Evolutionary conservation across 176 grass and related monocot genomes (phyloP).

Genomic region (Phoenix roebelenii): DNA sequence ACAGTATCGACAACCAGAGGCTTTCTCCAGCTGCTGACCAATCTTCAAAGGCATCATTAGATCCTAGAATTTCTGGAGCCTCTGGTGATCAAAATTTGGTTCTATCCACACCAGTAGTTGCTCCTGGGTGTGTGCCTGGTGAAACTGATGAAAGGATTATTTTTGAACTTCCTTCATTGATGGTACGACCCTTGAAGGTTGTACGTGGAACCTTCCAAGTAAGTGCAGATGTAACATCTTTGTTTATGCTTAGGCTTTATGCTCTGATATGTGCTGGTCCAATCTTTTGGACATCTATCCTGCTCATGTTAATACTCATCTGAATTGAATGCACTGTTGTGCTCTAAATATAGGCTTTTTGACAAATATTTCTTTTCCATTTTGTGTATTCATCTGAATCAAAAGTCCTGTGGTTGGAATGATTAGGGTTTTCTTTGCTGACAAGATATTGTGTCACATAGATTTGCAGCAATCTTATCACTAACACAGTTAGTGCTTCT

Average conservation of each 20-base stretch:
- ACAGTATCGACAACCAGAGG: slow-evolving; percentile 43
- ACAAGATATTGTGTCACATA: no score
- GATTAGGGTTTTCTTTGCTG: no score
- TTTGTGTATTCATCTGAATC: no score
- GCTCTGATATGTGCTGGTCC: neutral
- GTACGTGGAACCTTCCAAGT: slow-evolving; percentile 88
- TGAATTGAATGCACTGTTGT: no score
- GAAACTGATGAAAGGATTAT: slow-evolving; percentile 91
- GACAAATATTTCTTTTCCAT: no score
- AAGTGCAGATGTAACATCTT: slow-evolving; percentile 35
- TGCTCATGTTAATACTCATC: no score
- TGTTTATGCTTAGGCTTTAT: neutral
- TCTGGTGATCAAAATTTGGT: slow-evolving; percentile 67
- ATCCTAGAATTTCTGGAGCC: slow-evolving; percentile 51
- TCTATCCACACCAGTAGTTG: slow-evolving; percentile 40
- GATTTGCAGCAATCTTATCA: no score
- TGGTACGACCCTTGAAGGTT: slow-evolving; percentile 94
- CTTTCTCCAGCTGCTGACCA: slow-evolving; percentile 42
- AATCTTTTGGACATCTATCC: neutral
- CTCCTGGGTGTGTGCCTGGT: slow-evolving; percentile 75
- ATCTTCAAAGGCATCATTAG: slow-evolving; percentile 47
- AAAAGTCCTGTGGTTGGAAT: no score
- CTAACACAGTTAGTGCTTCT: no score
- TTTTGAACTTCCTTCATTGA: slow-evolving; percentile 81
- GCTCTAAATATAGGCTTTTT: no score